phyloP scores from a whole-genome alignment of 495 filamentous ascomycete species.

The Podospora appendiculata region DNA sequence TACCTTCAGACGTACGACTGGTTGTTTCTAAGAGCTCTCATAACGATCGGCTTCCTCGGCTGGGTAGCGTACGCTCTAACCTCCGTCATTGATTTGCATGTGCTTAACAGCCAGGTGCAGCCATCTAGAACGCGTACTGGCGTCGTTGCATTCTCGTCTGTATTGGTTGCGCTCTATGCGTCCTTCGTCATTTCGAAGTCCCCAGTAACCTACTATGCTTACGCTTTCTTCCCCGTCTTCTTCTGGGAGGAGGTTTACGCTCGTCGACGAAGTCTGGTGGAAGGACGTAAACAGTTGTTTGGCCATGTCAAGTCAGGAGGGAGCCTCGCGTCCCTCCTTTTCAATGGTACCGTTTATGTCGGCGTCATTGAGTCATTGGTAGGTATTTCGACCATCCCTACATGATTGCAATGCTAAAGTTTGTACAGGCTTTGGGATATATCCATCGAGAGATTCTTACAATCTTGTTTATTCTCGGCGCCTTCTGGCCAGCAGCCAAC shows the following conservation, averaged over 20 bases:
- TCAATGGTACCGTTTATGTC: conserved; percentile 60
- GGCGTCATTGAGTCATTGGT: conserved; percentile 77
- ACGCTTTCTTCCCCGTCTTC: conserved; percentile 81
- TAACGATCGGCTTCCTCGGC: conserved; percentile 88
- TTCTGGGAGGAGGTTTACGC: conserved; percentile 98
- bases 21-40: conserved; percentile 90
- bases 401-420: not conserved
- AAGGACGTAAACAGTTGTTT: conserved; percentile 63
- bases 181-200: conserved; percentile 73
- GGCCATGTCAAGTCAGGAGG: conserved; percentile 53
- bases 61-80: conserved; percentile 96
- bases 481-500: conserved; percentile 71
- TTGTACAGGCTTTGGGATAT: conserved; percentile 61
- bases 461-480: conserved; percentile 63
- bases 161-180: conserved; percentile 68
- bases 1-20: conserved; percentile 95
- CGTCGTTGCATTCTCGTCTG: conserved; percentile 61
- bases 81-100: conserved; percentile 83
- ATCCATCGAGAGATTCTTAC: conserved; percentile 86
- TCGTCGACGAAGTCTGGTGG: conserved; percentile 57
- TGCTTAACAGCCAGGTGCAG: conserved; percentile 64
- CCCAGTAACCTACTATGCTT: conserved; percentile 81
- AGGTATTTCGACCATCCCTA: conserved; percentile 28
- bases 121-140: conserved; percentile 56
- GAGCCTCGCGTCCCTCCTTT: conserved; percentile 44